Percentiles rank a stretch among this genome's conserved stretches.
phyloP scores from a whole-genome alignment of 345 rosid species.

The Citrus australasica region DNA sequence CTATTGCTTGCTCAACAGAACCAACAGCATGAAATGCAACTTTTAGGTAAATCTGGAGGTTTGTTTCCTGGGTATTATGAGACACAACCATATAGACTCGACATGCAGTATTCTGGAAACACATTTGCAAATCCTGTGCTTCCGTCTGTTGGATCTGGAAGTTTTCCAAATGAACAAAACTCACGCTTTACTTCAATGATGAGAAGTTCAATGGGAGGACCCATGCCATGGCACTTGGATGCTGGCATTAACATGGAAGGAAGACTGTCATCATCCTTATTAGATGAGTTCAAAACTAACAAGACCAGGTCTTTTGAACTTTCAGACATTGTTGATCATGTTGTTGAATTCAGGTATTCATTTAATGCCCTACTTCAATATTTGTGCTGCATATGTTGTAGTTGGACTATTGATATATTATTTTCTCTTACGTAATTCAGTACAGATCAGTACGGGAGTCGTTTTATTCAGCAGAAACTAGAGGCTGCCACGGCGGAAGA shows the following conservation, averaged over 20 bases:
- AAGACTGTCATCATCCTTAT: slow-evolving; percentile 47
- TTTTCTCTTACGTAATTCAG: slow-evolving; percentile 43
- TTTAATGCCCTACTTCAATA: slow-evolving; percentile 8
- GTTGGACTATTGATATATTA: slow-evolving; percentile 8
- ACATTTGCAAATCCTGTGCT: slow-evolving; percentile 42
- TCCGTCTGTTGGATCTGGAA: slow-evolving; percentile 56
- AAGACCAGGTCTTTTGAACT: slow-evolving; percentile 73
- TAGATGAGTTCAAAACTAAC: slow-evolving; percentile 86
- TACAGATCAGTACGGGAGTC: slow-evolving; percentile 92
- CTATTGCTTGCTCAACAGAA: slow-evolving; percentile 65
- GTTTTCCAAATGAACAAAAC: slow-evolving; percentile 47
- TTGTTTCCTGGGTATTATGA: slow-evolving; percentile 45
- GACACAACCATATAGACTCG: slow-evolving; percentile 49
- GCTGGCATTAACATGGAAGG: slow-evolving; percentile 47
- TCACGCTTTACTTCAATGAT: slow-evolving; percentile 52
- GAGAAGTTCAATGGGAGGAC: slow-evolving; percentile 52
- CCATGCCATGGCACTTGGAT: slow-evolving; percentile 54
- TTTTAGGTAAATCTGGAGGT: slow-evolving; percentile 46
- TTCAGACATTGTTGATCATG: slow-evolving; percentile 64
- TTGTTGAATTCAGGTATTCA: slow-evolving; percentile 84
- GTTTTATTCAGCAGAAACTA: slow-evolving; percentile 96
- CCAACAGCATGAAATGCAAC: slow-evolving; percentile 50
- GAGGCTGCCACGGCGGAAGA: slow-evolving; percentile 77
- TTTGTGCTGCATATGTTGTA: slow-evolving; percentile 7
- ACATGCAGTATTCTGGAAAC: slow-evolving; percentile 45